These are phyloP conservation scores for Nicotiana knightiana DNA, from an alignment of 257 asterid species.

Conservation along the genomic window DNA sequence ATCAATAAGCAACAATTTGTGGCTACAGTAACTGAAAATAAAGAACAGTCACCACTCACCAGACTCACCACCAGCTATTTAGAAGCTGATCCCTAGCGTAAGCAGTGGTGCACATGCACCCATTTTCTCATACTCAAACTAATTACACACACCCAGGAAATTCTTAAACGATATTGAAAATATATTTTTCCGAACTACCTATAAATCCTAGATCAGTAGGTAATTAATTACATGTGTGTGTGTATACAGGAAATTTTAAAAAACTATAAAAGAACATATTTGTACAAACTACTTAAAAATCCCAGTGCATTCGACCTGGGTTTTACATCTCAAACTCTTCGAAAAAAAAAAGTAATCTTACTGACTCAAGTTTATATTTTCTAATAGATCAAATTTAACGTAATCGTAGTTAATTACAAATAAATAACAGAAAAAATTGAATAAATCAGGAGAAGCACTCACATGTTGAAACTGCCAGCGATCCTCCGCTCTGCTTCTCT, in stretches of 20 bases:
- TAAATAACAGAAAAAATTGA: neutral
- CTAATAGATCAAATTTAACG: neutral
- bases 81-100: neutral
- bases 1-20: neutral
- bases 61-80: neutral
- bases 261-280: neutral
- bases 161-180: no score
- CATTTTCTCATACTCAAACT: neutral
- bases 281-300: neutral
- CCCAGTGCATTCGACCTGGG: neutral
- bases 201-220: no score
- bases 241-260: neutral
- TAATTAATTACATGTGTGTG: no score
- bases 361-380: neutral
- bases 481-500: slow-evolving; percentile 92
- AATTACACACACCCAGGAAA: no score
- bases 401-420: neutral
- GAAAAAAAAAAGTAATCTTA: neutral
- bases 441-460: slow-evolving; percentile 13
- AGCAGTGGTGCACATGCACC: neutral
- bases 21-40: neutral
- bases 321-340: neutral
- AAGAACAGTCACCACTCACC: neutral
- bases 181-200: no score
- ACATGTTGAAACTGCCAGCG: slow-evolving; percentile 76